Base-by-base conservation (phyloP, 2,329 filamentous ascomycete species). In the Cryphonectria carpinicola region DNA sequence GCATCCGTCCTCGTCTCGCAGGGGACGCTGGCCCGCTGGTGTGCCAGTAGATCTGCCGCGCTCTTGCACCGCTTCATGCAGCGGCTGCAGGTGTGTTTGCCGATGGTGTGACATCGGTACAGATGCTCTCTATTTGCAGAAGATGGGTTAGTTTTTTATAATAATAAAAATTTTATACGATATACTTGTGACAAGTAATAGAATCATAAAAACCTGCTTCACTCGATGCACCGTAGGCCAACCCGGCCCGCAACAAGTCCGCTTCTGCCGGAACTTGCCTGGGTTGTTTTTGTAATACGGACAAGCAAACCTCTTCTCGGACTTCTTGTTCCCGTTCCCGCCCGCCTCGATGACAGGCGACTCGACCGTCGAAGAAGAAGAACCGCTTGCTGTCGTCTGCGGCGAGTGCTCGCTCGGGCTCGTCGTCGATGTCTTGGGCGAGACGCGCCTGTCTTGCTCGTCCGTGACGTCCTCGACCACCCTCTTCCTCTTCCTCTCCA, bases 271-370 rank as follows among this genome's bases (percentile, higher is more conserved):
- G 35, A 72, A 73, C 39, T 70, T 70, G 4, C 58, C 65, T 17
- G 70, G 71, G 46, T 73, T 72, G 52, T 70, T 73, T 28, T 73
- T 73, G 54, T 73, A 73, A 39, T 71, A 73, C 62, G 72, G 72
- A 58, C 72, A 73, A 8, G 72, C 72, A 39, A 73, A 73, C 43
- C 68, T 66, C 65, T 72, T 73, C 46, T 72, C 72, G 17, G 67
- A 5, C 39, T 70, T 65, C 58, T 56, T 49, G 19, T n/a, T n/a
- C 7, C 22, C 22, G 19, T 49, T 37, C 8, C 13, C 54, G 10
- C 25, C 68, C 32, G 63, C 14, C n/a, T 70, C 69, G 46, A 67
- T 56, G 8, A 63, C 62, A 19, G 71, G 67, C 56, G 70, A 70
- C 19, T 72, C 71, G 8, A 62, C 58, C 4, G 46, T 61, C 8